Base-by-base conservation (phyloP, 208 protist species). In the Vickermania spadyakhi region DNA sequence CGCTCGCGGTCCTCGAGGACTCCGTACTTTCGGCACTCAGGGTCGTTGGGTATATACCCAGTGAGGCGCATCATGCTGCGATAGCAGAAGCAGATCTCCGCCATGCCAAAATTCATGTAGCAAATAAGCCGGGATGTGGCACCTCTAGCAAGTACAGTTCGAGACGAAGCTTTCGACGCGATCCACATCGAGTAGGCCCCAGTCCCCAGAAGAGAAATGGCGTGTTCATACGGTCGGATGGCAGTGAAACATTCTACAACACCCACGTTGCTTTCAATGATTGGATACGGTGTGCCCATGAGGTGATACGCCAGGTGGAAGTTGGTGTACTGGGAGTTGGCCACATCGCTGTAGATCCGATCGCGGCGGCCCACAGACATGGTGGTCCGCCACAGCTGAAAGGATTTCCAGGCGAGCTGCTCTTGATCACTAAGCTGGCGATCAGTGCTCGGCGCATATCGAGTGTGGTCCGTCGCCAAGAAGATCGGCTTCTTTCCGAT, bases 11-110 rank as follows among this genome's bases (percentile, higher is more conserved):
- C 70, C 62, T 95, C 84, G 65, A 89, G 55, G 41, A 95, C 88
- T 23, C 88, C 88, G 52, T 89, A 95, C 66, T 91, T 91, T 5
- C 75, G 71, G 55, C 88, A 95, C 66, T 92, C 88, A 66, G 87
- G 78, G 58, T 92, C 88, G 70, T 95, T 95, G 28, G 84, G 78
- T 25, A 89, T 70, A 59, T 88, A 81, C 11, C 88, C 88, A 29
- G 70, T 67, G 36, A 95, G 77, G 22, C 88, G 74, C 57, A 86
- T 82, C 70, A 88, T 79, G 64, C 83, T 91, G 30, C 88, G 82
- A 62, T 92, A 91, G 52, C 66, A 72, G 59, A 94, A 91, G 59
- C 69, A 83, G 22, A 91, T 27, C 61, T 93, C 85, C 28, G 67
- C 56, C 23, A 77, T 64, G 28, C 86, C 13, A 60, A 90, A 90